Conservation (phyloP, 2,329 filamentous ascomycete species). For the Trichoderma semiorbis region DNA sequence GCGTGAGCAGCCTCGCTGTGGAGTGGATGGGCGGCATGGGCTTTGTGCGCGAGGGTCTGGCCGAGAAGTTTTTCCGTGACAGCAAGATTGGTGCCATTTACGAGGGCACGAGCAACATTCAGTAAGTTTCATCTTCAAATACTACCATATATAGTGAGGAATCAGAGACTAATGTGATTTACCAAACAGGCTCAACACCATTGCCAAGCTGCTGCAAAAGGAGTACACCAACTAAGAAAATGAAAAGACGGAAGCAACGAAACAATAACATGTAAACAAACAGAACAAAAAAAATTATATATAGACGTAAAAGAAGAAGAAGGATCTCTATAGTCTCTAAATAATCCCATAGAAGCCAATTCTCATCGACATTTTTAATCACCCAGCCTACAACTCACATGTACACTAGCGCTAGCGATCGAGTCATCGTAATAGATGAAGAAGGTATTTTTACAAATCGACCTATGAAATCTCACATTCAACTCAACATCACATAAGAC, state of each 20-base stretch:
- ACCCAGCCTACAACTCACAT: neutral
- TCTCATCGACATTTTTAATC: neutral
- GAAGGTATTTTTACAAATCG: too few species aligned
- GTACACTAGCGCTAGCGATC: too few species aligned
- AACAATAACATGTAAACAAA: neutral
- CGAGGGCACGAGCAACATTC: constrained; percentile 81
- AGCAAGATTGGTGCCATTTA: constrained; percentile 99
- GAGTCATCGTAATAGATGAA: too few species aligned
- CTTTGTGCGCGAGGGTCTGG: constrained; percentile 91
- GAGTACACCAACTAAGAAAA: constrained; percentile 48
- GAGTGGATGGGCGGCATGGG: constrained; percentile 99
- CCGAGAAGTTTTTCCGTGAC: constrained; percentile 97
- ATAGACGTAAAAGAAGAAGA: neutral
- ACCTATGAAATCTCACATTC: neutral
- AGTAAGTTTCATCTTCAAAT: constrained; percentile 42
- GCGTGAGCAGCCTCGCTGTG: constrained; percentile 78
- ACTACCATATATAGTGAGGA: neutral
- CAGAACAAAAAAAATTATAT: constrained; percentile 5
- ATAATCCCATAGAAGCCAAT: constrained; percentile 6
- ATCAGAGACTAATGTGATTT: neutral
- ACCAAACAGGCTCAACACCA: constrained; percentile 53
- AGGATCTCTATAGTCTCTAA: constrained; percentile 3
- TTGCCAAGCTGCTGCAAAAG: constrained; percentile 61
- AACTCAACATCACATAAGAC: neutral
- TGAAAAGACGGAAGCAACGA: constrained; percentile 10